Conservation (phyloP, 352 stramenopile genomes). For the Pythium phragmiticola region DNA sequence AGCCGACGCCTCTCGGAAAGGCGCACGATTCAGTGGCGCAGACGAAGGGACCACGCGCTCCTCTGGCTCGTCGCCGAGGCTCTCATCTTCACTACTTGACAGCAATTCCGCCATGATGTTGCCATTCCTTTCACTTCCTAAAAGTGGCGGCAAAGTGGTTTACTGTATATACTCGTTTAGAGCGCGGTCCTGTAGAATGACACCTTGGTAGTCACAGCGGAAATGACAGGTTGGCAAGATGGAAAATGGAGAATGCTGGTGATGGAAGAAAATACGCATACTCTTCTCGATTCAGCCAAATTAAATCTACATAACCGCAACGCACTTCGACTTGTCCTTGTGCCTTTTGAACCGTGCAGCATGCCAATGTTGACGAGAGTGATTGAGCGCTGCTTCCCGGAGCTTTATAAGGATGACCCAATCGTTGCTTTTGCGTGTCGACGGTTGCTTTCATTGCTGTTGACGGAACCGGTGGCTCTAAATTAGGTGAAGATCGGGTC, state of each 20-base stretch:
- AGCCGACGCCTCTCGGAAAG: background rate
- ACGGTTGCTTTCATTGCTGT: background rate
- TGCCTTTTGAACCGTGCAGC: background rate
- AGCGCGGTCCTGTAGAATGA: constrained; percentile 7
- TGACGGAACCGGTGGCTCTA: constrained; percentile 12
- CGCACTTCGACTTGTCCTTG: background rate
- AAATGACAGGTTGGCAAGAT: background rate
- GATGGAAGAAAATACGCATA: constrained; percentile 18
- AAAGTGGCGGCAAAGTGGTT: constrained; percentile 18
- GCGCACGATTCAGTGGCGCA: background rate
- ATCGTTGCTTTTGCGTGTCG: background rate
- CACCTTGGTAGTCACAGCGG: constrained; percentile 19
- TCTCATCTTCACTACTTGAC: constrained; percentile 60
- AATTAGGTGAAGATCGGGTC: constrained; percentile 84
- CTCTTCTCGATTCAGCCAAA: constrained; percentile 23
- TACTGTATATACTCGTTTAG: constrained; percentile 20
- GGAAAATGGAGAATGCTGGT: background rate
- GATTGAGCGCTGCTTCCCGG: background rate
- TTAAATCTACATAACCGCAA: constrained; percentile 23
- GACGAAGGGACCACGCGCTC: background rate
- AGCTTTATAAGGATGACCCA: too few species aligned
- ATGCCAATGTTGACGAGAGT: background rate
- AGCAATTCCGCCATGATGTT: constrained; percentile 68
- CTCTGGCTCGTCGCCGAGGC: constrained; percentile 22
- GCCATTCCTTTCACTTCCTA: constrained; percentile 13